These are phyloP conservation scores for Fusarium sp. DNA, from an alignment of 2,329 filamentous ascomycete genomes.

Conservation along the genomic window DNA sequence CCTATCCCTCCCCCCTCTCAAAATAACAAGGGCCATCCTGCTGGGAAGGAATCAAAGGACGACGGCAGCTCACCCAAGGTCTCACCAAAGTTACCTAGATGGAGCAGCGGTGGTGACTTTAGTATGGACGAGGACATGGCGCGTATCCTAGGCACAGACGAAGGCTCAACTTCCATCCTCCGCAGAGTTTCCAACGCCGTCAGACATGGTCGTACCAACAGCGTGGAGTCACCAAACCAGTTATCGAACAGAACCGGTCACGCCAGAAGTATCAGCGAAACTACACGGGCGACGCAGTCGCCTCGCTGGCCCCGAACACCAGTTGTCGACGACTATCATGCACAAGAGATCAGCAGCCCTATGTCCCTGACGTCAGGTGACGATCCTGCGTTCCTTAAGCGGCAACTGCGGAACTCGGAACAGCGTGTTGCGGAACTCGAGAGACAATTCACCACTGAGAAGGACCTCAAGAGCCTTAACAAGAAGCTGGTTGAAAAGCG, in stretches of 20 bases:
- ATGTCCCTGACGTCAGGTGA: slow-evolving; percentile 73
- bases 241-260: slow-evolving; percentile 62
- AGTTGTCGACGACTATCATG: slow-evolving; percentile 65
- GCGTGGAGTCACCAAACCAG: slow-evolving; percentile 69
- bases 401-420: slow-evolving; percentile 83
- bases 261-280: slow-evolving; percentile 74
- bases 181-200: slow-evolving; percentile 93
- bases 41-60: slow-evolving; percentile 63
- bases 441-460: slow-evolving; percentile 76
- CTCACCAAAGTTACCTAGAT: slow-evolving; percentile 77
- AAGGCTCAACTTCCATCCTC: slow-evolving; percentile 82
- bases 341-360: slow-evolving; percentile 78
- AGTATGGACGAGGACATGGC: slow-evolving; percentile 97
- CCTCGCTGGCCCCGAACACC: slow-evolving; percentile 79
- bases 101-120: slow-evolving; percentile 86
- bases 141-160: slow-evolving; percentile 84
- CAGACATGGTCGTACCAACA: slow-evolving; percentile 90
- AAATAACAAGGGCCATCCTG: slow-evolving; percentile 48
- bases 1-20: slow-evolving; percentile 61
- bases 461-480: slow-evolving; percentile 80
- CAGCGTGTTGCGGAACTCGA: slow-evolving; percentile 89
- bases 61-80: slow-evolving; percentile 59
- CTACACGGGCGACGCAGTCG: slow-evolving; percentile 72
- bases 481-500: slow-evolving; percentile 91
- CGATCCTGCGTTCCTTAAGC: slow-evolving; percentile 76